Base-by-base conservation (phyloP, 176 grass and related monocot genomes). In the Melocanna baccifera region DNA sequence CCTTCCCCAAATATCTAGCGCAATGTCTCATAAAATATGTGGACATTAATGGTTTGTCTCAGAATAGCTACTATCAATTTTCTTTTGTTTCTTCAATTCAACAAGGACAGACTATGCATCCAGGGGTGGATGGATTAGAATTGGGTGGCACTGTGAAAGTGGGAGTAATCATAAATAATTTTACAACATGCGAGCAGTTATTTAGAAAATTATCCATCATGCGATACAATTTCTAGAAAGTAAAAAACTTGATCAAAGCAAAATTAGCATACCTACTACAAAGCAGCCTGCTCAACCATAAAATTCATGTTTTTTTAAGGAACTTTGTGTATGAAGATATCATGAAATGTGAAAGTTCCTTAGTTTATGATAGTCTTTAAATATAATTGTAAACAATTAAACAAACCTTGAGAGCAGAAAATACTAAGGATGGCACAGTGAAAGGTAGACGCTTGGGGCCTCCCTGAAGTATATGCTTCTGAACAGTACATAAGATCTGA, bases 401-500 rank as follows among this genome's bases (percentile, higher is more conserved):
- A 81, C 84, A 79, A 88, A 98, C 96, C 93, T 98, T 95, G 53
- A 98, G 87, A 56, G 96, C 79, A 41, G 91, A 98, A 75, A 98
- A 95, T 69, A 95, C 87, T 75, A 98, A 82, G 12, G 96, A 82
- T 26, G 96, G 96, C 77, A 94, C 91, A 68, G 91, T 95, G 74
- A 92, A 98, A 89, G 96, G 88, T 85, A 98, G 78, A 63, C 96
- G 87, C 77, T 90, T 94, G 79, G 89, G 83, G 87, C 93, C 96
- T 83, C 93, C 96, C 87, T 72, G 85, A 94, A 98, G 87, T 94
- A 95, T 94, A 92, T 98, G 87, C 86, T 98, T 98, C 83, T 89
- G 91, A 75, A 98, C 86, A 56, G 91, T 96, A 84, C 93, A 98
- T 83, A 98, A 87, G 62, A 96, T 98, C 93, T 98, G 87, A 87